These are phyloP conservation scores for Rhododendron kiyosumense DNA, from an alignment of 148 eudicot genomes.

Conservation along the genomic window DNA sequence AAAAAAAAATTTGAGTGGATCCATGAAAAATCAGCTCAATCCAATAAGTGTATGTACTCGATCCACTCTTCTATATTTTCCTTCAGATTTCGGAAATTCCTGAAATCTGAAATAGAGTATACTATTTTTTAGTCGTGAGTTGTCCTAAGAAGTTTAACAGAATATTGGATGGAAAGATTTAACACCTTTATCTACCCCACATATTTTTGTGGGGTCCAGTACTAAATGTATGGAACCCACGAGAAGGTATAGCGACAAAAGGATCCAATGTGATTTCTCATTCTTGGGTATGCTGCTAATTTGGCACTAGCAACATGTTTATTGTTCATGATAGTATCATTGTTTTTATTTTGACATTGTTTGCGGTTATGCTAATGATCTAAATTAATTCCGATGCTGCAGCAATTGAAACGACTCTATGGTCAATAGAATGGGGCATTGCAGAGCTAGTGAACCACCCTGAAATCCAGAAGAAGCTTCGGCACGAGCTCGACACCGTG, in stretches of 20 bases:
- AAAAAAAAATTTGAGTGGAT: no score
- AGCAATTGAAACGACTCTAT: conserved; percentile 81
- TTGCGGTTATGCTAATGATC: background rate
- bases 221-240: no score
- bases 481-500: conserved; percentile 50
- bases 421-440: conserved; percentile 83
- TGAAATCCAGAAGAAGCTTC: conserved; percentile 48
- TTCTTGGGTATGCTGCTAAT: background rate
- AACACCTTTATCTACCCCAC: no score
- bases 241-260: no score
- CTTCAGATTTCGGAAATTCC: no score
- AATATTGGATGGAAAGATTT: background rate
- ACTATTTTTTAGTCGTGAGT: no score
- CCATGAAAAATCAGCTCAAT: no score
- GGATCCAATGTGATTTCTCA: background rate
- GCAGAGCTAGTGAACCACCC: conserved; percentile 82
- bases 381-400: background rate
- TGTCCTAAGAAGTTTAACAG: no score
- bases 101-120: no score
- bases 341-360: background rate
- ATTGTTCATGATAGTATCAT: background rate
- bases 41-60: no score
- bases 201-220: no score
- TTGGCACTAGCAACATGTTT: background rate
- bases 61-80: no score